Base-by-base conservation (phyloP, 176 grass and related monocot species). In the Ensete glaucum region DNA sequence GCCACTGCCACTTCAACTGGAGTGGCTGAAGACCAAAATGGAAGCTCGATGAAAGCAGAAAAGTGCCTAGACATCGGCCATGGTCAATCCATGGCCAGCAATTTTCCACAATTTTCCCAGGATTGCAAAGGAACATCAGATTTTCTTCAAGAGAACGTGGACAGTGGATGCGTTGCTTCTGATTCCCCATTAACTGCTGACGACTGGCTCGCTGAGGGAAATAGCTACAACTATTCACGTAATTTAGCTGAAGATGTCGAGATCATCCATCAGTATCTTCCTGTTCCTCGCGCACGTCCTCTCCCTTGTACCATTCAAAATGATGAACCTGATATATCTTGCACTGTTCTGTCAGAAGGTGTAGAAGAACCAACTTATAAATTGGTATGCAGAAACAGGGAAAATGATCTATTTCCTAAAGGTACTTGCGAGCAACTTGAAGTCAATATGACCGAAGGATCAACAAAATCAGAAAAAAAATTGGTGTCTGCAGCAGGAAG, bases 201-300 rank as follows among this genome's bases (percentile, higher is more conserved):
- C 14, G 34, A 67, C 52, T 71, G 77, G 84, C 82, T 80, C 76
- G 72, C 57, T 26, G 74, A 80, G 82, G 87, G 74, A 81, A 83
- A 74, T 80, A 43, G 52, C 29, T 85, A 34, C 21, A 65, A 52
- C 24, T 73, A 74, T 76, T 86, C 84, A 81, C 69, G 65, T 74
- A 65, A 75, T 81, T 77, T 92, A 78, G 54, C 78, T 16, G 81
- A 77, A 34, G 85, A 89, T 87, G 72, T 81, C 68, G 65, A 57
- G n/a, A 56, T 71, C 65, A 76, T 68, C 29, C 55, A 64, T 69
- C 77, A 73, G 73, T 29, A 14, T 57, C 14, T 24, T 74, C 67
- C 9, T 66, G 50, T 99, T 83, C 91, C 96, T 50, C 73, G 85
- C 78, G 89, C 91, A 43, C 92, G 87, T 80, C 88, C 88, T 63